Conservation (phyloP, 2,329 filamentous ascomycete species). For the Stachybotrys chartarum region DNA sequence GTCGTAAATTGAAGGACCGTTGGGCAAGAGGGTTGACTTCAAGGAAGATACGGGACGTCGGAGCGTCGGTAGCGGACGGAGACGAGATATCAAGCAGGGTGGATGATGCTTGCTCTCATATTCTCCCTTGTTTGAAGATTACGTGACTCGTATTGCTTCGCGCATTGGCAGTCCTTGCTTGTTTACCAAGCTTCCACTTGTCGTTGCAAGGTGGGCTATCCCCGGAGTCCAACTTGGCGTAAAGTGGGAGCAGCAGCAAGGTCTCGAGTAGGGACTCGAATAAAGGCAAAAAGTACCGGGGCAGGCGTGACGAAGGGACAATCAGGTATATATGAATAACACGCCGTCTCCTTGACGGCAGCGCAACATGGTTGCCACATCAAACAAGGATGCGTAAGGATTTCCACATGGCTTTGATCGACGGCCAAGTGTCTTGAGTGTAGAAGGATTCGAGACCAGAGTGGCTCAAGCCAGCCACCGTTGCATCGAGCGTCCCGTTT, state of each 20-base stretch:
- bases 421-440: not conserved
- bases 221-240: not conserved
- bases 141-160: not conserved
- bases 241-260: not conserved
- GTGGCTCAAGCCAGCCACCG: not conserved
- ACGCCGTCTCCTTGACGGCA: not conserved
- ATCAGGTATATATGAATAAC: not conserved
- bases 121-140: not conserved
- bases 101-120: not conserved
- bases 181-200: not conserved
- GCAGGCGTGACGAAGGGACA: not conserved
- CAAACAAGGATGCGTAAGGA: not conserved
- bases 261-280: not conserved
- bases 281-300: not conserved
- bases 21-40: not conserved
- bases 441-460: not conserved
- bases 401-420: not conserved
- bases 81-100: not conserved
- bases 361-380: not conserved
- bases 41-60: not conserved
- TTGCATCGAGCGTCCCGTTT: not conserved
- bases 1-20: not conserved
- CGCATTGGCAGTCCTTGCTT: not conserved
- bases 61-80: not conserved
- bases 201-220: not conserved